Percentiles rank a stretch among this genome's conserved stretches.
phyloP scores from a whole-genome alignment of 805 yeast genomes.

The Sugiyamaella boreocaroliniensis region DNA sequence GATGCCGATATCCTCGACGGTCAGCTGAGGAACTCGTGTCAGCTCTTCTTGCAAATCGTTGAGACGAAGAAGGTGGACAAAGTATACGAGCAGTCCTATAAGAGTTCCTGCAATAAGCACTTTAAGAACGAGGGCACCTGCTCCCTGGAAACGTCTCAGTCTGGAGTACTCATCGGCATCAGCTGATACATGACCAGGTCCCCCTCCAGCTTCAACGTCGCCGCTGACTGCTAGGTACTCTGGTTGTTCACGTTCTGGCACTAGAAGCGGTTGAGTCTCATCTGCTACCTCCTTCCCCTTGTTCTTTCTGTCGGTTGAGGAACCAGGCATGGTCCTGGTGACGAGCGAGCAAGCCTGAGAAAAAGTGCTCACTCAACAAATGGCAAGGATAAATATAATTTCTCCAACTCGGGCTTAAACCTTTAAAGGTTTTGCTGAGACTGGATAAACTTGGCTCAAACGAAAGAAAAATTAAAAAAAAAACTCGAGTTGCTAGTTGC shows the following conservation, averaged over 20 bases:
- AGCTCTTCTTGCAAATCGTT: slow-evolving; percentile 13
- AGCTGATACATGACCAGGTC: background rate
- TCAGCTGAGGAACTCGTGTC: slow-evolving; percentile 7
- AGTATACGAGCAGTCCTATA: background rate
- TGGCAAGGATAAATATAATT: too few species aligned
- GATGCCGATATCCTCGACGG: slow-evolving; percentile 9
- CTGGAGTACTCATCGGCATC: background rate
- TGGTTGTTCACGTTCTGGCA: background rate
- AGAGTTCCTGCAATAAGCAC: background rate
- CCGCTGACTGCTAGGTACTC: background rate
- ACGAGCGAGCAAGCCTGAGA: too few species aligned
- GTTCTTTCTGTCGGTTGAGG: background rate
- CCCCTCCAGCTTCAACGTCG: background rate
- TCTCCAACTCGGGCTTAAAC: too few species aligned
- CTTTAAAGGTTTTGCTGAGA: too few species aligned
- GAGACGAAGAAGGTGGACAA: background rate
- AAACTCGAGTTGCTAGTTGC: background rate
- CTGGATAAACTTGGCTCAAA: too few species aligned
- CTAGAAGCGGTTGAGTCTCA: background rate
- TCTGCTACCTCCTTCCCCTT: background rate
- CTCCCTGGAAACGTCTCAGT: too few species aligned
- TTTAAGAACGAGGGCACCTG: too few species aligned
- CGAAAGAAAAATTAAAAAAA: background rate
- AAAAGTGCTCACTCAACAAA: too few species aligned
- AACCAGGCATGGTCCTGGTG: background rate